Evolutionary conservation across 495 filamentous ascomycete species (phyloP).

Genomic region (Neurospora sp.): DNA sequence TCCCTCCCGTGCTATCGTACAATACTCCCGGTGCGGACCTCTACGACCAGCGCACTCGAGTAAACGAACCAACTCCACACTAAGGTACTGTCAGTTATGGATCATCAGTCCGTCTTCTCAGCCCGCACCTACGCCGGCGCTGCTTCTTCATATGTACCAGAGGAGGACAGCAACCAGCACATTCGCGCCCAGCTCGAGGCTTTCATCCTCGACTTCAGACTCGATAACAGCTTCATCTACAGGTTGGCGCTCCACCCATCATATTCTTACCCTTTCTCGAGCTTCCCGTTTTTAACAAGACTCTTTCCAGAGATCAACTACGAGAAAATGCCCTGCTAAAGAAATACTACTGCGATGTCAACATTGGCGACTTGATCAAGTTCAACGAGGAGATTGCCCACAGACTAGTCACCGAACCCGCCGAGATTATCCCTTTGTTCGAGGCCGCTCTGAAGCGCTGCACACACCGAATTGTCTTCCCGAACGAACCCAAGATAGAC

Average conservation of each 20-base stretch:
- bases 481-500: constrained; percentile 55
- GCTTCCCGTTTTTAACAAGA: neutral
- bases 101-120: constrained; percentile 80
- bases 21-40: neutral
- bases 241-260: constrained; percentile 40
- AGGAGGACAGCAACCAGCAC: constrained; percentile 45
- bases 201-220: constrained; percentile 89
- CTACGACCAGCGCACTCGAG: neutral
- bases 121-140: constrained; percentile 29
- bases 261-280: neutral
- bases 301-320: constrained; percentile 68
- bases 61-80: no score
- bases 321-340: constrained; percentile 92
- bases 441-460: constrained; percentile 83
- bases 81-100: constrained; percentile 43
- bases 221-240: constrained; percentile 96
- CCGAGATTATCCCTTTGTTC: constrained; percentile 89
- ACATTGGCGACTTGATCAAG: constrained; percentile 90
- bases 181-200: constrained; percentile 56
- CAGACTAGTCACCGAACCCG: constrained; percentile 79
- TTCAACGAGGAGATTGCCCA: constrained; percentile 96
- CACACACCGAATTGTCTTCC: constrained; percentile 80
- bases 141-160: constrained; percentile 34
- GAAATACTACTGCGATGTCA: constrained; percentile 93
- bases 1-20: neutral